Conservation (phyloP, 148 eudicot genomes). For the Rhododendron ferrugineum region DNA sequence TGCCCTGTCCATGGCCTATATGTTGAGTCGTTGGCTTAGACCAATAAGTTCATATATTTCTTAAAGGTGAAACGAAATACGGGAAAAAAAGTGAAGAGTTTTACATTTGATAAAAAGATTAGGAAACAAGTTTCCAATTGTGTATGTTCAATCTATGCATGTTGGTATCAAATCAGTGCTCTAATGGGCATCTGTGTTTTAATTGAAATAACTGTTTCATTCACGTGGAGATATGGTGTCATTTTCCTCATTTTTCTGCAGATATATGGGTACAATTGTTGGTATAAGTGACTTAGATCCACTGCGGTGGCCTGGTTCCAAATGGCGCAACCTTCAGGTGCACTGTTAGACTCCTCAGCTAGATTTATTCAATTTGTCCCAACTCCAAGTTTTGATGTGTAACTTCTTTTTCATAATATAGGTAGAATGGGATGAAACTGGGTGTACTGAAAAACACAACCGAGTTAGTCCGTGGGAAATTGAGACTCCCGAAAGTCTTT, state of each 20-base stretch:
- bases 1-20: not conserved
- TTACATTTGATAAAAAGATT: not conserved
- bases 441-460: constrained; percentile 73
- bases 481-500: constrained; percentile 93
- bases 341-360: not conserved
- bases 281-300: constrained; percentile 81
- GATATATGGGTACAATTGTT: constrained; percentile 83
- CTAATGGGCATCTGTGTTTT: not conserved
- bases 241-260: constrained; percentile 23
- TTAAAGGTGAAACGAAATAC: not conserved
- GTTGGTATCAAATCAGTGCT: not conserved
- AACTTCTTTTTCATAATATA: constrained; percentile 13
- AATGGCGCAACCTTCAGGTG: constrained; percentile 93
- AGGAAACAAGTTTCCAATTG: not conserved
- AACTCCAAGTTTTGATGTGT: not conserved
- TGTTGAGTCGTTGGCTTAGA: not conserved
- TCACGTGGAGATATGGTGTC: not conserved
- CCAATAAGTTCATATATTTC: not conserved
- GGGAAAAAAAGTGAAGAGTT: not conserved
- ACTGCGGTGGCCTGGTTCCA: constrained; percentile 87
- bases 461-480: constrained; percentile 88
- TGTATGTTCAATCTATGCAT: not conserved
- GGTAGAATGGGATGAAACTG: constrained; percentile 98
- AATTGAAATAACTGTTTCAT: not conserved
- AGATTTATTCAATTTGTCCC: not conserved